A percentile compares a stretch with the other conserved stretches of the same genome.
phyloP scores from a whole-genome alignment of 768 basidiomycete genomes.

The Boletus tomentosulus region DNA sequence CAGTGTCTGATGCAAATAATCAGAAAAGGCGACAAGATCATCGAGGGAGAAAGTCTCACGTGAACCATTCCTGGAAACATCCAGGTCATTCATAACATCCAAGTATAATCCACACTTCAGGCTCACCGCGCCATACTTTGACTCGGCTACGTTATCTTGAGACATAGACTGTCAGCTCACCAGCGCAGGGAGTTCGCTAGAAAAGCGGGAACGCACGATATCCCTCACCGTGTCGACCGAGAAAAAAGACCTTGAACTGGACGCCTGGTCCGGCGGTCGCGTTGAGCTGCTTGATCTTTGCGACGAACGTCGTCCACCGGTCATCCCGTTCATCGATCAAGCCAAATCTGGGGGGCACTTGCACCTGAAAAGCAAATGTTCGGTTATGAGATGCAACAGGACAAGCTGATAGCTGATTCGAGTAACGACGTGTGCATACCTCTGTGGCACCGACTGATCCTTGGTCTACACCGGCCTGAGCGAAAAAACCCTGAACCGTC shows the following conservation, averaged over 20 bases:
- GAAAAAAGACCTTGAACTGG: constrained; percentile 52
- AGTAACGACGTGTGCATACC: constrained; percentile 12
- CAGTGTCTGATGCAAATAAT: constrained; percentile 43
- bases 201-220: constrained; percentile 15
- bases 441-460: neutral
- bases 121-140: constrained; percentile 55
- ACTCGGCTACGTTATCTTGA: constrained; percentile 65
- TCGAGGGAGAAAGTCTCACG: constrained; percentile 35
- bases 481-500: constrained; percentile 20
- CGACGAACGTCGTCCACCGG: constrained; percentile 46
- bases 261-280: constrained; percentile 8
- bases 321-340: constrained; percentile 41
- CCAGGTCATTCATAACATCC: neutral
- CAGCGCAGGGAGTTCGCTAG: neutral
- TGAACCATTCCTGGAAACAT: constrained; percentile 47
- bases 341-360: constrained; percentile 22
- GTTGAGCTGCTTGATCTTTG: constrained; percentile 39
- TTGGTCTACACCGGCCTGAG: constrained; percentile 12
- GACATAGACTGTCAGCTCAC: neutral
- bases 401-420: neutral
- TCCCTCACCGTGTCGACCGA: constrained; percentile 71
- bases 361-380: too few species aligned
- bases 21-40: neutral
- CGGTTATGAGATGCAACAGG: neutral
- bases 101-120: neutral